These are phyloP conservation scores for Aspergillus ustus DNA, from an alignment of 2,329 filamentous ascomycete genomes.

Conservation along the genomic window DNA sequence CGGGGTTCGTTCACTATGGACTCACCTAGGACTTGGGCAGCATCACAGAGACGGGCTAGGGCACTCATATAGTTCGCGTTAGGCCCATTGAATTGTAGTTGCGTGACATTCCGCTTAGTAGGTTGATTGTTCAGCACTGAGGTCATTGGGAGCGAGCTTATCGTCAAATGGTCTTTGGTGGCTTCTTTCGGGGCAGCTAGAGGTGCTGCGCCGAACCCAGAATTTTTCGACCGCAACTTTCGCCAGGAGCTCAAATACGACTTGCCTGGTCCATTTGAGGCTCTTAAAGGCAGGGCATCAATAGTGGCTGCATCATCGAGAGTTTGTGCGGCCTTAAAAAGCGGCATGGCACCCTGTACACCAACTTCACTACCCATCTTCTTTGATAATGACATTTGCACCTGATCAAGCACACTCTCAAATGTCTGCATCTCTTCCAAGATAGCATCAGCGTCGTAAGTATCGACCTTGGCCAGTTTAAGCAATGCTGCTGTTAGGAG, in stretches of 20 bases:
- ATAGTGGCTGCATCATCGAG: slow-evolving; percentile 52
- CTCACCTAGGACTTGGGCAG: slow-evolving; percentile 86
- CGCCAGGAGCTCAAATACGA: slow-evolving; percentile 85
- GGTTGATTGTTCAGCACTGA: slow-evolving; percentile 64
- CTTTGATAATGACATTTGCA: slow-evolving; percentile 74
- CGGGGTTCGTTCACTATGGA: not conserved
- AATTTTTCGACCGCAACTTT: slow-evolving; percentile 87
- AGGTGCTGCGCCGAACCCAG: slow-evolving; percentile 60
- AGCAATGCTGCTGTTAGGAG: slow-evolving; percentile 84
- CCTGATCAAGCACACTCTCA: slow-evolving; percentile 83
- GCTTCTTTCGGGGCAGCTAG: slow-evolving; percentile 48
- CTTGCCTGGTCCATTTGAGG: slow-evolving; percentile 70
- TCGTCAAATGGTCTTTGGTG: slow-evolving; percentile 65
- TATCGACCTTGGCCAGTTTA: slow-evolving; percentile 83
- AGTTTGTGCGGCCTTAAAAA: slow-evolving; percentile 69
- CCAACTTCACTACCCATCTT: slow-evolving; percentile 95
- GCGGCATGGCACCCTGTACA: slow-evolving; percentile 69
- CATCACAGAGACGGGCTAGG: slow-evolving; percentile 88
- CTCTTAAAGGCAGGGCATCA: slow-evolving; percentile 50
- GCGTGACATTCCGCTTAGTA: slow-evolving; percentile 71
- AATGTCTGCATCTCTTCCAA: slow-evolving; percentile 92
- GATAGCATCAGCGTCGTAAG: slow-evolving; percentile 86
- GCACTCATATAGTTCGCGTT: slow-evolving; percentile 91
- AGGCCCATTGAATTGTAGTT: slow-evolving; percentile 76
- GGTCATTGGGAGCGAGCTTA: slow-evolving; percentile 81